These are phyloP conservation scores for Starmerella apis DNA, from an alignment of 805 yeast species.

Conservation along the genomic window DNA sequence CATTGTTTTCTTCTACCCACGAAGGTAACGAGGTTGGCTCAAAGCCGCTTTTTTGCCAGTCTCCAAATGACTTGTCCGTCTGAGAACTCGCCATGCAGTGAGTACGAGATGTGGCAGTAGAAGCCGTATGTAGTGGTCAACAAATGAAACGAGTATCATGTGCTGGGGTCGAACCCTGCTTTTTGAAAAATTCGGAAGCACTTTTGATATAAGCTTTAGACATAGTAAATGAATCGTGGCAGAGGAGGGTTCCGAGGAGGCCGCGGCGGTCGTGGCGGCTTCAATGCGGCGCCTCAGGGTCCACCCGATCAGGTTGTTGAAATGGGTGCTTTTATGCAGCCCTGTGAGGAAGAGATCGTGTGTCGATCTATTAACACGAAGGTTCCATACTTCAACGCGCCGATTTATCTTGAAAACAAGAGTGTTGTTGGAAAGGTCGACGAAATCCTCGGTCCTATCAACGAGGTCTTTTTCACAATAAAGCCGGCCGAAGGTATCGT, in stretches of 20 bases:
- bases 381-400: slow-evolving; percentile 97
- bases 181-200: slow-evolving; percentile 6
- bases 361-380: slow-evolving; percentile 90
- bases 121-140: too few relatives aligned
- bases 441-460: slow-evolving; percentile 93
- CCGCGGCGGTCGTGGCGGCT: slow-evolving; percentile 59
- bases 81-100: background rate
- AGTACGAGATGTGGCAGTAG: background rate
- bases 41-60: background rate
- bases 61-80: background rate
- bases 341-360: slow-evolving; percentile 94
- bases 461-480: slow-evolving; percentile 95
- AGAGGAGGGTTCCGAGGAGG: slow-evolving; percentile 50
- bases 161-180: background rate
- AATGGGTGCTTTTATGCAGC: slow-evolving; percentile 85
- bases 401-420: slow-evolving; percentile 91
- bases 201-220: background rate
- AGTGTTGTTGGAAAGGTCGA: slow-evolving; percentile 95
- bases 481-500: slow-evolving; percentile 95
- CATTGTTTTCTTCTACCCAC: background rate
- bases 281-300: slow-evolving; percentile 76
- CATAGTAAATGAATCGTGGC: slow-evolving; percentile 47
- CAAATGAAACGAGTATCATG: background rate
- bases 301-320: slow-evolving; percentile 95
- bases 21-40: background rate